Evolutionary conservation across 2,329 filamentous ascomycete genomes (phyloP).

Genomic region (Fusarium irregulare): DNA sequence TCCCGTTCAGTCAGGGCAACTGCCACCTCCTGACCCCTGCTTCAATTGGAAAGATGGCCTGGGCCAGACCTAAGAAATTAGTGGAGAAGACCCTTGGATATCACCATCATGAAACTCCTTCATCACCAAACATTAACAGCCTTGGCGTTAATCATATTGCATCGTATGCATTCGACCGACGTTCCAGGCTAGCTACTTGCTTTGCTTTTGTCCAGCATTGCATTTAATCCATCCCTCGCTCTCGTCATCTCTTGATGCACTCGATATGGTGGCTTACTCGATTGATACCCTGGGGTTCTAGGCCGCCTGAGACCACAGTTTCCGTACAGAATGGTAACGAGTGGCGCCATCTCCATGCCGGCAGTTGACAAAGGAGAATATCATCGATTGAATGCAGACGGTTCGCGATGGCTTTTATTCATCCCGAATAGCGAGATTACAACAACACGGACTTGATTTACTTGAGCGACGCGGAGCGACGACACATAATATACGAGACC

Average conservation of each 20-base stretch:
- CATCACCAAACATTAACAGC: constrained; percentile 11
- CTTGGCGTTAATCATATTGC: constrained; percentile 35
- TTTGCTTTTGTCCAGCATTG: background rate
- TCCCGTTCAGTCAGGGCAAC: constrained; percentile 26
- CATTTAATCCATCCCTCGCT: background rate
- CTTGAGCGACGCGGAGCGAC: background rate
- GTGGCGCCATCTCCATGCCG: constrained; percentile 32
- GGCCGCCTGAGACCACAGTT: constrained; percentile 24
- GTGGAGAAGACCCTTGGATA: constrained; percentile 39
- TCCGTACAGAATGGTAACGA: constrained; percentile 4
- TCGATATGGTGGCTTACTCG: constrained; percentile 21
- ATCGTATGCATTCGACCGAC: constrained; percentile 5
- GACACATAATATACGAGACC: background rate
- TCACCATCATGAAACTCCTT: constrained; percentile 12
- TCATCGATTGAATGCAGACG: background rate
- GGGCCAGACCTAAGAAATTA: background rate
- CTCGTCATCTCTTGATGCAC: background rate
- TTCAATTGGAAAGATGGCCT: constrained; percentile 13
- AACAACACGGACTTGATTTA: background rate
- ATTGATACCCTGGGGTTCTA: constrained; percentile 17
- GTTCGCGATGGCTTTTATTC: background rate
- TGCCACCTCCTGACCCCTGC: constrained; percentile 40
- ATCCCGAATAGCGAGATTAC: constrained; percentile 4
- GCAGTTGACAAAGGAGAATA: constrained; percentile 23
- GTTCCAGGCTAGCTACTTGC: constrained; percentile 18